Evolutionary conservation across 768 basidiomycete species (phyloP).

Genomic region (Lactarius evosmus): DNA sequence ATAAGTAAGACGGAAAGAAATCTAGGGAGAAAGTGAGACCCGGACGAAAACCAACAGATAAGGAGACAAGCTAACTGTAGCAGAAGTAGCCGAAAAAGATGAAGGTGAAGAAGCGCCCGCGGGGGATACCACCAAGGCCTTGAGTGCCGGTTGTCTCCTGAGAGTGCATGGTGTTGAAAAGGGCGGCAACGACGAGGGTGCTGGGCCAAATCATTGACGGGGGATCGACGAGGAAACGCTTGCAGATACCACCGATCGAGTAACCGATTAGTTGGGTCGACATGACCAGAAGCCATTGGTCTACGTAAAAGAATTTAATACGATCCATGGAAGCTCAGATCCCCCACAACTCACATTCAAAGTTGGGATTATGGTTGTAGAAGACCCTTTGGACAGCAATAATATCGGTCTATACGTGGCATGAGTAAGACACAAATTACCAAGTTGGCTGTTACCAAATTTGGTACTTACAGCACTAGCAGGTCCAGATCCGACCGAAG

Average conservation of each 20-base stretch:
- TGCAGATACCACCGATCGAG: conserved; percentile 42
- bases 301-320: conserved; percentile 2
- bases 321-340: not conserved
- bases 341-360: conserved; percentile 31
- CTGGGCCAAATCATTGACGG: conserved; percentile 46
- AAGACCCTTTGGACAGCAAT: conserved; percentile 45
- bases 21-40: not conserved
- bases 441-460: not conserved
- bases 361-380: conserved; percentile 42
- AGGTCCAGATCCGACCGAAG: conserved; percentile 35
- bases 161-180: conserved; percentile 44
- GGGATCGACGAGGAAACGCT: conserved; percentile 44
- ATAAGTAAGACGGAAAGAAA: conserved; percentile 8
- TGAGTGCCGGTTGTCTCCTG: conserved; percentile 43
- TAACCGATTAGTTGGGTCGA: conserved; percentile 43
- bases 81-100: conserved; percentile 37
- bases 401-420: conserved; percentile 39
- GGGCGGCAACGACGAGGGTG: conserved; percentile 41
- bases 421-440: not conserved
- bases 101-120: conserved; percentile 51
- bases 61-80: conserved; percentile 48
- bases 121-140: conserved; percentile 44
- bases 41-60: not conserved
- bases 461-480: conserved; percentile 35
- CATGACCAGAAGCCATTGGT: conserved; percentile 41